Percentiles rank a stretch among this genome's conserved stretches.
These are phyloP conservation scores for Irpex rosettiformis DNA, from an alignment of 1,284 basidiomycete species.

Conservation along the genomic window DNA sequence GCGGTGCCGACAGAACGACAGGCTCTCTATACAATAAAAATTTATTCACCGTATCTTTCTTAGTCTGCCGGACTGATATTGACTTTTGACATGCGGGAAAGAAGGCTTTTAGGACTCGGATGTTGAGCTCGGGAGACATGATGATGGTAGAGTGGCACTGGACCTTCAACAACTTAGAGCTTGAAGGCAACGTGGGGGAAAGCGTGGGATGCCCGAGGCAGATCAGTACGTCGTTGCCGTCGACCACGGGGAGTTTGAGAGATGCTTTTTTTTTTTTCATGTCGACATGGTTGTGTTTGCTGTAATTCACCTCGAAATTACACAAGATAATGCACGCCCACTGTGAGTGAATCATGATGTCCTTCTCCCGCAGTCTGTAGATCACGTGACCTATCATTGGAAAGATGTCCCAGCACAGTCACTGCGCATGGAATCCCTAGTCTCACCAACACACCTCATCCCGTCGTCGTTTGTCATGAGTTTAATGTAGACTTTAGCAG, in stretches of 20 bases:
- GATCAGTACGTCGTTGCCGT: background rate
- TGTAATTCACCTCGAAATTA: background rate
- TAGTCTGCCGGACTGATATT: background rate
- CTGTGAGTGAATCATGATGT: no score
- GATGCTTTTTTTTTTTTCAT: background rate
- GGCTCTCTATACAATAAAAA: background rate
- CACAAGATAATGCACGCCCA: background rate
- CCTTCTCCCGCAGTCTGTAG: background rate
- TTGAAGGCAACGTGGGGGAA: background rate
- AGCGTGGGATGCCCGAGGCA: background rate
- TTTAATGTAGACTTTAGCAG: background rate
- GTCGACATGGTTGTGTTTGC: background rate
- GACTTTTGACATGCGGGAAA: background rate
- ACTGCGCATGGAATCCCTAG: background rate
- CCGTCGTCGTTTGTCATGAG: background rate
- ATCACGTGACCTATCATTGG: no score
- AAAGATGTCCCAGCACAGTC: no score
- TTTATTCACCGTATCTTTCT: background rate
- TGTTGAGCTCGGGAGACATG: background rate
- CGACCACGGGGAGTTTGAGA: background rate
- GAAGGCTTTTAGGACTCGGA: background rate
- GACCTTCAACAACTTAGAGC: background rate
- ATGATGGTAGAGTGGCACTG: background rate
- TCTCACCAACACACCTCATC: background rate
- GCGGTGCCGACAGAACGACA: background rate